Conservation (phyloP, 2,329 filamentous ascomycete species). For the Fusarium praegraminearum region DNA sequence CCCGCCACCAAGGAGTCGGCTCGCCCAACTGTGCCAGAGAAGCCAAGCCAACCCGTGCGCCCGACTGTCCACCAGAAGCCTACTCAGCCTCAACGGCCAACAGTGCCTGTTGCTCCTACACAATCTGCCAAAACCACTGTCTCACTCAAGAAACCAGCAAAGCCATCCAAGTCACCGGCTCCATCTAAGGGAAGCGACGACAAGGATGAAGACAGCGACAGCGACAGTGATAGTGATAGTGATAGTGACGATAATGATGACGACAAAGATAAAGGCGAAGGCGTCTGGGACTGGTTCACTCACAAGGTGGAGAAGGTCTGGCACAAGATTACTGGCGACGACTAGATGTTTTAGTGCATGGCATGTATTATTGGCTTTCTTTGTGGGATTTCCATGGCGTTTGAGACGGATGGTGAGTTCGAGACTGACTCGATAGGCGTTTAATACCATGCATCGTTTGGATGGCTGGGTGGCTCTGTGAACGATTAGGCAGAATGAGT, state of each 20-base stretch:
- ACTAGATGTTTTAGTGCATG: conserved; percentile 10
- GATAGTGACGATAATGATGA: conserved; percentile 45
- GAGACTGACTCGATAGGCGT: conserved; percentile 21
- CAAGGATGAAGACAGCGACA: conserved; percentile 23
- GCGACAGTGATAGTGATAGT: conserved; percentile 27
- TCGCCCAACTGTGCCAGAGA: conserved; percentile 40
- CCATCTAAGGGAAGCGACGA: conserved; percentile 30
- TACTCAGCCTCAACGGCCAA: conserved; percentile 28
- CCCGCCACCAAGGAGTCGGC: conserved; percentile 31
- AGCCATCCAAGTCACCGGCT: conserved; percentile 31
- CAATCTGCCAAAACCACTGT: conserved; percentile 38
- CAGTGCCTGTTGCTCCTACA: conserved; percentile 21
- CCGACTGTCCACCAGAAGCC: conserved; percentile 35
- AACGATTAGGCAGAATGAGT: conserved; percentile 4
- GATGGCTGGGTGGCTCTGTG: not conserved
- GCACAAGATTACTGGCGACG: conserved; percentile 57
- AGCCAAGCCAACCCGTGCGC: conserved; percentile 31
- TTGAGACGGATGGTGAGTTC: conserved; percentile 15
- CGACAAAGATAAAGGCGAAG: conserved; percentile 50
- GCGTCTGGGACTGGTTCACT: conserved; percentile 65
- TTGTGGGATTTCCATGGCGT: conserved; percentile 28
- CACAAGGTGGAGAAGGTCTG: conserved; percentile 61
- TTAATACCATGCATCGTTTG: conserved; percentile 8
- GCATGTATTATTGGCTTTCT: not conserved
- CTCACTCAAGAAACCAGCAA: conserved; percentile 32